Evolutionary conservation across 2,329 filamentous ascomycete genomes (phyloP).

Genomic region (Bimuria novae-zelandiae): DNA sequence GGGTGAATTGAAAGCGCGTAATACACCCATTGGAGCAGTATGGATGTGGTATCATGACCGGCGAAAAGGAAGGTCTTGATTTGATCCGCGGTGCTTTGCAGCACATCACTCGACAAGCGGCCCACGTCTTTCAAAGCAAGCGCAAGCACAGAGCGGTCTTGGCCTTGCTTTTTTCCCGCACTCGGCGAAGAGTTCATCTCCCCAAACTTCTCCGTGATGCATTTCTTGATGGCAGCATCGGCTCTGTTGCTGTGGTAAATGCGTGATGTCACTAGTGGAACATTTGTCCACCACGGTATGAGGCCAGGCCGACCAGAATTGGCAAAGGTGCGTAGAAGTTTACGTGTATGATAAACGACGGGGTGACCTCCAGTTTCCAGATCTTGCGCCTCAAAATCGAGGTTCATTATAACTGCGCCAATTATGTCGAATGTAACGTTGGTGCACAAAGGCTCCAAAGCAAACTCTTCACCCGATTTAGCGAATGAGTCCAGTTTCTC

Average conservation of each 20-base stretch:
- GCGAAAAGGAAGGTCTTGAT: constrained; percentile 53
- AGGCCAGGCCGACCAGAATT: constrained; percentile 20
- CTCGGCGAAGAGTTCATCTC: constrained; percentile 26
- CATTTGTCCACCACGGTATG: constrained; percentile 28
- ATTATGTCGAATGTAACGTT: constrained; percentile 44
- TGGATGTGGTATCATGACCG: constrained; percentile 53
- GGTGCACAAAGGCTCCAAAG: constrained; percentile 37
- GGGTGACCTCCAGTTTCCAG: constrained; percentile 22
- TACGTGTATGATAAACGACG: constrained; percentile 31
- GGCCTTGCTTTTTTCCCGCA: constrained; percentile 18
- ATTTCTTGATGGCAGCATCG: constrained; percentile 33
- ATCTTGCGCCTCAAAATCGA: constrained; percentile 37
- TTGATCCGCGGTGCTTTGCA: constrained; percentile 45
- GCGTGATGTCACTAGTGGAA: constrained; percentile 22
- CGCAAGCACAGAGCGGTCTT: constrained; percentile 40
- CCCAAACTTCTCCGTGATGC: constrained; percentile 30
- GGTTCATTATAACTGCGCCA: constrained; percentile 35
- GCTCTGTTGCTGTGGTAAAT: constrained; percentile 27
- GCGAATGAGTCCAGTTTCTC: constrained; percentile 36
- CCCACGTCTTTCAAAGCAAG: constrained; percentile 38
- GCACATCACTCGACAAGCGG: constrained; percentile 42
- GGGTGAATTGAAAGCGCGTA: constrained; percentile 41
- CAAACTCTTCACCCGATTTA: constrained; percentile 25
- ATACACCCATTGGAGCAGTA: constrained; percentile 37
- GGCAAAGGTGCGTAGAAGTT: constrained; percentile 25